Evolutionary conservation across 495 filamentous ascomycete species (phyloP).

Genomic region (Melanomma pulvis-pyrius): DNA sequence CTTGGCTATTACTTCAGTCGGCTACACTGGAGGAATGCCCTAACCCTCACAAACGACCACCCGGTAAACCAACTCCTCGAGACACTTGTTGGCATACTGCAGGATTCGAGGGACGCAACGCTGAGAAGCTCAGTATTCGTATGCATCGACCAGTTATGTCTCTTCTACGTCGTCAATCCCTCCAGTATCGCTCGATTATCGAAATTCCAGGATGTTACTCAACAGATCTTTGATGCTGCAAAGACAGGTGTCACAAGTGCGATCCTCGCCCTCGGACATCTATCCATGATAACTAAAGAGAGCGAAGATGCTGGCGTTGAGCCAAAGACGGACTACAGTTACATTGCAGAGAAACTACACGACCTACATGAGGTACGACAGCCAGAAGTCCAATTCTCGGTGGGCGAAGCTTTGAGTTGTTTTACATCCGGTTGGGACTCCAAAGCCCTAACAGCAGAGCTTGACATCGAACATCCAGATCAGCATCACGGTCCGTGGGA

Average conservation of each 20-base stretch:
- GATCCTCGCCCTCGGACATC: slow-evolving; percentile 71
- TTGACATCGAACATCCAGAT: slow-evolving; percentile 61
- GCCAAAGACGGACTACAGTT: slow-evolving; percentile 39
- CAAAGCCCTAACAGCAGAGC: slow-evolving; percentile 58
- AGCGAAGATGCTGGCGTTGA: slow-evolving; percentile 40
- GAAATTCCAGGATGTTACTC: slow-evolving; percentile 53
- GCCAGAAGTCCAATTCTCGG: slow-evolving; percentile 82
- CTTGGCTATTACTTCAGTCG: slow-evolving; percentile 64
- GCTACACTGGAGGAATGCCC: slow-evolving; percentile 47
- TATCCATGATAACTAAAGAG: slow-evolving; percentile 60
- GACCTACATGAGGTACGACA: slow-evolving; percentile 78
- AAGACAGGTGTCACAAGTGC: slow-evolving; percentile 80
- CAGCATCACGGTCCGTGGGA: slow-evolving; percentile 32
- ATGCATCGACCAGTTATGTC: slow-evolving; percentile 73
- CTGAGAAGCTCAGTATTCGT: slow-evolving; percentile 63
- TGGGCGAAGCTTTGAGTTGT: slow-evolving; percentile 81
- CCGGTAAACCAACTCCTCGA: slow-evolving; percentile 48
- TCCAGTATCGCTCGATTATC: slow-evolving; percentile 46
- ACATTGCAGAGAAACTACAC: slow-evolving; percentile 66
- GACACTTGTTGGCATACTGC: slow-evolving; percentile 53
- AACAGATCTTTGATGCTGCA: slow-evolving; percentile 65
- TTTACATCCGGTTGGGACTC: slow-evolving; percentile 79
- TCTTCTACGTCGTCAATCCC: slow-evolving; percentile 61
- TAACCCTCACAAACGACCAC: slow-evolving; percentile 42
- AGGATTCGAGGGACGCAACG: slow-evolving; percentile 56